Percentiles rank a stretch among this genome's conserved stretches.
phyloP scores from a whole-genome alignment of 257 asterid genomes.

The Ocimum tenuiflorum region DNA sequence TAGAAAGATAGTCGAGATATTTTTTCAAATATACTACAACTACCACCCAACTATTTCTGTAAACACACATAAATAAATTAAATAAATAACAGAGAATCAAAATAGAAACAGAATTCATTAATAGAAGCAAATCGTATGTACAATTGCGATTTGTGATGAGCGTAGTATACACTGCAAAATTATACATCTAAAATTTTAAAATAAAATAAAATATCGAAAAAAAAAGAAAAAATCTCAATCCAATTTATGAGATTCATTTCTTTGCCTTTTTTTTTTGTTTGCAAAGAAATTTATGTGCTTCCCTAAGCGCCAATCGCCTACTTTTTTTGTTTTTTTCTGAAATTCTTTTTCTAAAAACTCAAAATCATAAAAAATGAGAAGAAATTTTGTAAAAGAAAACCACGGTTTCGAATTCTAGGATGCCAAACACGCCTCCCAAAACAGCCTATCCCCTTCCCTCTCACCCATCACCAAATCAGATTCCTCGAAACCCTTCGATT shows the following conservation, averaged over 20 bases:
- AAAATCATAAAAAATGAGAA: background rate
- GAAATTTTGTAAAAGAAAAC: background rate
- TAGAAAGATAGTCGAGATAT: no score
- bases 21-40: no score
- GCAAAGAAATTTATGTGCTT: slow-evolving; percentile 1
- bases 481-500: slow-evolving; percentile 28
- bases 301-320: background rate
- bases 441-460: slow-evolving; percentile 46
- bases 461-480: slow-evolving; percentile 24
- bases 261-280: background rate
- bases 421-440: slow-evolving; percentile 71
- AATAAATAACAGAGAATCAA: background rate
- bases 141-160: slow-evolving; percentile 18
- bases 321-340: background rate
- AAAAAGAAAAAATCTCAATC: background rate
- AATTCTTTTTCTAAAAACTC: background rate
- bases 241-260: background rate
- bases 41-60: no score
- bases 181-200: background rate
- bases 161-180: background rate
- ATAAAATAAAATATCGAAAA: background rate
- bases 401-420: slow-evolving; percentile 21
- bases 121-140: background rate
- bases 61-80: no score
- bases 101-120: background rate